phyloP scores from a whole-genome alignment of 2,329 filamentous ascomycete genomes.

The Lasiodiplodia sp. region DNA sequence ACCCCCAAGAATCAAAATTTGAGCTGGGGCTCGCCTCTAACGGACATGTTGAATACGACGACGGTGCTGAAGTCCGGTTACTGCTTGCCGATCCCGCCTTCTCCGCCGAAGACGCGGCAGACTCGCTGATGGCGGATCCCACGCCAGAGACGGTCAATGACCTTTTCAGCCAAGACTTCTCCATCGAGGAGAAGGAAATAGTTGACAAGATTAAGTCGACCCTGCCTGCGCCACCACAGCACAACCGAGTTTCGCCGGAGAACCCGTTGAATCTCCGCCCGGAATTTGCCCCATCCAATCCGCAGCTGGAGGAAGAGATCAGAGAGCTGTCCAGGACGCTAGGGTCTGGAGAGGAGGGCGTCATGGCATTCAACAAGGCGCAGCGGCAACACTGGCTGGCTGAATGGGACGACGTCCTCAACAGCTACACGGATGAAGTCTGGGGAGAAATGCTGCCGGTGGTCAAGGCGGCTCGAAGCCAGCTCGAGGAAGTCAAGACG shows the following conservation, averaged over 20 bases:
- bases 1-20: background rate
- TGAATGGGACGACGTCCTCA: constrained; percentile 36
- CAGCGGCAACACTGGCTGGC: constrained; percentile 29
- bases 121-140: constrained; percentile 18
- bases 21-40: background rate
- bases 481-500: constrained; percentile 33
- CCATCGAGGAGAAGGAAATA: constrained; percentile 27
- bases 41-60: constrained; percentile 20
- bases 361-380: constrained; percentile 1
- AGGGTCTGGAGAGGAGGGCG: background rate
- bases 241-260: constrained; percentile 27
- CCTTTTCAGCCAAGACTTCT: constrained; percentile 30
- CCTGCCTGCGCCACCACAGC: constrained; percentile 31
- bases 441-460: constrained; percentile 35
- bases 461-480: constrained; percentile 33
- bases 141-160: constrained; percentile 24
- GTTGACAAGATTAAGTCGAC: constrained; percentile 31
- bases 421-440: constrained; percentile 36
- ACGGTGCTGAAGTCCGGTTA: constrained; percentile 32
- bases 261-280: constrained; percentile 33
- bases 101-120: background rate
- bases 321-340: constrained; percentile 3
- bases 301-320: constrained; percentile 26
- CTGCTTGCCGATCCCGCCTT: constrained; percentile 31
- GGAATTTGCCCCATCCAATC: constrained; percentile 26